Conservation (phyloP, 1,139 yeast species). For the Wickerhamomyces sp. region DNA sequence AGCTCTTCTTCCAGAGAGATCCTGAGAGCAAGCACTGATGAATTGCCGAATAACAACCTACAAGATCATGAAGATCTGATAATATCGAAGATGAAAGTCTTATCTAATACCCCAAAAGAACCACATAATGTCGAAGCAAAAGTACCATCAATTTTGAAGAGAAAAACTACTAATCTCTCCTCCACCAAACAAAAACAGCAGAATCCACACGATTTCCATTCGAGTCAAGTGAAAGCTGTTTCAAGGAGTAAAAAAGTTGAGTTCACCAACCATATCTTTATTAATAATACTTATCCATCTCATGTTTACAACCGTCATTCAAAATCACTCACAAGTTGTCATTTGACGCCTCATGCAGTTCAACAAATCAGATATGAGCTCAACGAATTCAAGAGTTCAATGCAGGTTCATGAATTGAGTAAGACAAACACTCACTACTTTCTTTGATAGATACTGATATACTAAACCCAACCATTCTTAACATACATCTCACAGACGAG, state of each 20-base stretch:
- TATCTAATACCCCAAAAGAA: constrained; percentile 11
- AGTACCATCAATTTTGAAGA: constrained; percentile 13
- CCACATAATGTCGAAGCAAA: constrained; percentile 7
- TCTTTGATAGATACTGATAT: constrained; percentile 2
- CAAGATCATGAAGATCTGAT: too few species aligned
- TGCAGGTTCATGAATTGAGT: constrained; percentile 25
- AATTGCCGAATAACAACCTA: background rate
- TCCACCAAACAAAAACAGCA: background rate
- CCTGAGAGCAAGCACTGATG: background rate
- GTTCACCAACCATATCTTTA: constrained; percentile 22
- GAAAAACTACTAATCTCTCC: background rate
- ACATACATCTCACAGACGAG: too few species aligned
- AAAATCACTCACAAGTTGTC: constrained; percentile 15
- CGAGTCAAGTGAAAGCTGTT: too few species aligned
- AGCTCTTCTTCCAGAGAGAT: constrained; percentile 12
- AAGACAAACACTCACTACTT: constrained; percentile 24
- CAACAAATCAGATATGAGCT: constrained; percentile 25
- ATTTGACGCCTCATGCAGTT: constrained; percentile 22
- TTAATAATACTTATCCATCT: constrained; percentile 23
- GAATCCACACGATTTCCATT: too few species aligned
- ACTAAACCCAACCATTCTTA: too few species aligned
- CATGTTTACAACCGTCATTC: constrained; percentile 24
- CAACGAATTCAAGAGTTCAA: constrained; percentile 24
- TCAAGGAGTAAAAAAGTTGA: constrained; percentile 11
- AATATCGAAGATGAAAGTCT: constrained; percentile 3